Evolutionary conservation across 2,329 filamentous ascomycete genomes (phyloP), one percentile per base, ranked within the genome.

Genomic region (Neocatenulostroma microsporum): DNA sequence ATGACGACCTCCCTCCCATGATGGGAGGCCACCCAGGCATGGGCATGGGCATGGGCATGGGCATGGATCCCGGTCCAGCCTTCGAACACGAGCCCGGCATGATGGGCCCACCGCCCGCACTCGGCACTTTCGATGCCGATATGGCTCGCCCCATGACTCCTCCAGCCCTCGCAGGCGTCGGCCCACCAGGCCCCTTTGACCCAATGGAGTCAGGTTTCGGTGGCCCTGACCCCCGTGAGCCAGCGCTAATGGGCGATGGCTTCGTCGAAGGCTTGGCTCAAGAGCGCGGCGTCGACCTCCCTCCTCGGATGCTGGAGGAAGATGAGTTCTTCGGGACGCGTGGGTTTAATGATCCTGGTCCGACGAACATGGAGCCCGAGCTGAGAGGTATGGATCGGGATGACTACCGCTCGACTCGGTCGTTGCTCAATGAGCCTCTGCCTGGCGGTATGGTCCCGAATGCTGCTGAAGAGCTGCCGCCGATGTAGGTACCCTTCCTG

Each of bases 51-150:
- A n/a, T n/a, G n/a, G n/a, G n/a, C n/a, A n/a, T n/a, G 23, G 23
- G 4, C 25, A n/a, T 27, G 12, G 25, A 27, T 14, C 5, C 25
- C 5, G 25, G 25, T 27, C 25, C 25, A 27, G 25, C 25, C 4
- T 27, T 27, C 25, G 11, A 5, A 5, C 25, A 27, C 25, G 25
- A 14, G 5, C 25, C 25, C 4, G 25, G 25, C n/a, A 27, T 27
- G 25, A 27, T 27, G 25, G 25, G 25, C 11, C 25, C 25, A 5
- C 25, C 25, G 11, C n/a, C n/a, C n/a, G n/a, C n/a, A n/a, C n/a
- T 21, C 3, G 24, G 15, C 14, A 21, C 18, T 4, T 36, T 36
- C 33, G 33, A 36, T 18, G 23, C 33, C 33, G 9, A 36, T n/a
- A 28, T 21, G 23, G 8, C 14, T 14, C 13, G 33, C 13, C 12